A percentile compares a stretch with the other conserved stretches of the same genome.
phyloP scores from a whole-genome alignment of 257 asterid species.

The Solanum chilense region DNA sequence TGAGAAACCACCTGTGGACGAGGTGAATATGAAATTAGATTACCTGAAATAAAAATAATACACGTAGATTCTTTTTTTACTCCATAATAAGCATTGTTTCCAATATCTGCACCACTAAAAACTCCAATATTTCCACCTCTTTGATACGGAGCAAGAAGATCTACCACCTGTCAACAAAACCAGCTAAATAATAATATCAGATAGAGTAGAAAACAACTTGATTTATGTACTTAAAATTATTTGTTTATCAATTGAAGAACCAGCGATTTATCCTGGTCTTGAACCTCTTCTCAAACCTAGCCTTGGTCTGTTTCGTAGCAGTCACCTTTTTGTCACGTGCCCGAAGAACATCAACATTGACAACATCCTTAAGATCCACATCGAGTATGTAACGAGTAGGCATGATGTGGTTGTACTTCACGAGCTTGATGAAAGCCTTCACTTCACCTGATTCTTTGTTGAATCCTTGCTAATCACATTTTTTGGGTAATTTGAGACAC shows the following conservation, averaged over 20 bases:
- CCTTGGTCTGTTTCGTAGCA: conserved; percentile 6
- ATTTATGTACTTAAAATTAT: neutral
- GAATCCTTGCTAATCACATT: too few species aligned
- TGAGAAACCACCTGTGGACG: conserved; percentile 80
- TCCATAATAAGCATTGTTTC: conserved; percentile 92
- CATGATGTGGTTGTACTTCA: neutral
- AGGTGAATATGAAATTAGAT: neutral
- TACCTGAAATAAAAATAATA: neutral
- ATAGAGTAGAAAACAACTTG: neutral
- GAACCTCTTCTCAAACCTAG: conserved; percentile 5
- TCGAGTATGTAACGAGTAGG: too few species aligned
- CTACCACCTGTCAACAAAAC: conserved; percentile 28
- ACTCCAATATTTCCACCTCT: neutral
- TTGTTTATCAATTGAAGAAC: neutral
- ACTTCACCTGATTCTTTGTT: too few species aligned
- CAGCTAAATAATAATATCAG: conserved; percentile 65
- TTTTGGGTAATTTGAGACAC: too few species aligned
- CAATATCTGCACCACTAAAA: conserved; percentile 93
- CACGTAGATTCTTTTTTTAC: conserved; percentile 3
- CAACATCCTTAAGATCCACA: neutral
- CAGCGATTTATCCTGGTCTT: conserved; percentile 9
- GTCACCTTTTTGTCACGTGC: conserved; percentile 7
- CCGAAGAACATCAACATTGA: neutral
- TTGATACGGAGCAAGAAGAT: too few species aligned
- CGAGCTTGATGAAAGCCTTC: conserved; percentile 22